Conservation (phyloP, 805 yeast genomes). For the Nakazawaea wyomingensis region DNA sequence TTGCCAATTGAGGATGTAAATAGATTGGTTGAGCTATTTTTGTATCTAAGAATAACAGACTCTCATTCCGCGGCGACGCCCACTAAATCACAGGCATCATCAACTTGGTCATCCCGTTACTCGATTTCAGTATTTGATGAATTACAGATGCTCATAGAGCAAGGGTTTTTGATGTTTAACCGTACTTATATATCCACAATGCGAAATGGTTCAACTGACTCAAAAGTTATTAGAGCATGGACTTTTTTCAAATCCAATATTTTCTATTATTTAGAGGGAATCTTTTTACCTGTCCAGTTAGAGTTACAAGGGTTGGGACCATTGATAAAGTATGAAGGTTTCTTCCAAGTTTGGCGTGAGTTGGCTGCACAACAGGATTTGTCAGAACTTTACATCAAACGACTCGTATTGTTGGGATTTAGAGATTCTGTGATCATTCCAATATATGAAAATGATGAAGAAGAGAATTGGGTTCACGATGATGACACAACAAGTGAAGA, state of each 20-base stretch:
- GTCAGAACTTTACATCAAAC: slow-evolving; percentile 1
- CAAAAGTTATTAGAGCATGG: slow-evolving; percentile 47
- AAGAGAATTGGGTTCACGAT: slow-evolving; percentile 7
- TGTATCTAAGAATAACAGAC: slow-evolving; percentile 20
- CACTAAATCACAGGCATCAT: not conserved
- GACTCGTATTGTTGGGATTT: slow-evolving; percentile 37
- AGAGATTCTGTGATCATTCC: slow-evolving; percentile 52
- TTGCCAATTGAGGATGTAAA: slow-evolving; percentile 57
- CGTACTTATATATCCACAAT: slow-evolving; percentile 23
- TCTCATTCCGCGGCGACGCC: slow-evolving; percentile 3
- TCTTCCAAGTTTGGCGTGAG: slow-evolving; percentile 9
- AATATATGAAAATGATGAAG: slow-evolving; percentile 35
- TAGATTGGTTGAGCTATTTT: slow-evolving; percentile 34
- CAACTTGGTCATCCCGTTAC: slow-evolving; percentile 15
- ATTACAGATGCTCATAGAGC: slow-evolving; percentile 37
- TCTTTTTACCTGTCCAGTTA: slow-evolving; percentile 53
- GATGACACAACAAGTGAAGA: not conserved
- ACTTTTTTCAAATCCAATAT: slow-evolving; percentile 48
- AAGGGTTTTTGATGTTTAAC: slow-evolving; percentile 31
- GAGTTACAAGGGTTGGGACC: slow-evolving; percentile 31
- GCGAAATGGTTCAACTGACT: slow-evolving; percentile 18
- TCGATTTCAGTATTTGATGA: slow-evolving; percentile 36
- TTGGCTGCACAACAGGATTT: not conserved
- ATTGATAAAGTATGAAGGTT: slow-evolving; percentile 18
- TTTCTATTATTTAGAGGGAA: slow-evolving; percentile 54